Percentiles rank a stretch among this genome's conserved stretches.
phyloP scores from a whole-genome alignment of 192 early-diverging fungal genomes.

The Coemansia sp. region DNA sequence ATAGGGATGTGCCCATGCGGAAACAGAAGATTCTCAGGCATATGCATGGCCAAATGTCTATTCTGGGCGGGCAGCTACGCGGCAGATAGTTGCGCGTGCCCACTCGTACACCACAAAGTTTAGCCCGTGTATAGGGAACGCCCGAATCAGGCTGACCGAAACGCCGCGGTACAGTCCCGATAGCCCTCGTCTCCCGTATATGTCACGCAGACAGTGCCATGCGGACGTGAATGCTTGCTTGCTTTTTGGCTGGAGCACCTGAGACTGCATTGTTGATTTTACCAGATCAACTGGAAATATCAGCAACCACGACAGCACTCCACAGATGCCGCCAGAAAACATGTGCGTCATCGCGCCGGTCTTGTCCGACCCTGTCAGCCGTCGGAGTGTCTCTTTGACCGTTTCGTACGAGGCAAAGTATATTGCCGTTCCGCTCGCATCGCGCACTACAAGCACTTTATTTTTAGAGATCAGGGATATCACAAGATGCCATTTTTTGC shows the following conservation, averaged over 20 bases:
- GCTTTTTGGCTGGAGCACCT: constrained; percentile 56
- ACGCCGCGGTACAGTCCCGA: constrained; percentile 70
- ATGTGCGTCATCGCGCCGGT: constrained; percentile 70
- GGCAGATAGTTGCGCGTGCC: constrained; percentile 45
- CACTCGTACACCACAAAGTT: constrained; percentile 80
- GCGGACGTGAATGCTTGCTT: constrained; percentile 47
- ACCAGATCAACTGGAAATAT: constrained; percentile 78
- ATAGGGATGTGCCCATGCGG: neutral
- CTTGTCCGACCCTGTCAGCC: constrained; percentile 35
- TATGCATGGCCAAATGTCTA: constrained; percentile 1
- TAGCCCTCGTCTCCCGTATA: constrained; percentile 56
- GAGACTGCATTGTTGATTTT: constrained; percentile 74
- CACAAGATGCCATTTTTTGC: neutral
- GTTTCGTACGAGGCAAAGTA: constrained; percentile 75
- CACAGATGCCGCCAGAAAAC: constrained; percentile 72
- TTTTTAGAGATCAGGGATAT: neutral
- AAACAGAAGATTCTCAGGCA: constrained; percentile 8
- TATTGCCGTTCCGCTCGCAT: constrained; percentile 66
- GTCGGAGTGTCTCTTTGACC: constrained; percentile 48
- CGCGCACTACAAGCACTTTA: constrained; percentile 41
- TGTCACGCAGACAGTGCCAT: constrained; percentile 53
- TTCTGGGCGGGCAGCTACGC: constrained; percentile 27
- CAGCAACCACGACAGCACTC: constrained; percentile 72
- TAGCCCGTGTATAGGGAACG: constrained; percentile 78
- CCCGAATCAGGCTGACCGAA: constrained; percentile 69